Evolutionary conservation across 495 filamentous ascomycete genomes (phyloP).

Genomic region (Hypoxylon intermedium): DNA sequence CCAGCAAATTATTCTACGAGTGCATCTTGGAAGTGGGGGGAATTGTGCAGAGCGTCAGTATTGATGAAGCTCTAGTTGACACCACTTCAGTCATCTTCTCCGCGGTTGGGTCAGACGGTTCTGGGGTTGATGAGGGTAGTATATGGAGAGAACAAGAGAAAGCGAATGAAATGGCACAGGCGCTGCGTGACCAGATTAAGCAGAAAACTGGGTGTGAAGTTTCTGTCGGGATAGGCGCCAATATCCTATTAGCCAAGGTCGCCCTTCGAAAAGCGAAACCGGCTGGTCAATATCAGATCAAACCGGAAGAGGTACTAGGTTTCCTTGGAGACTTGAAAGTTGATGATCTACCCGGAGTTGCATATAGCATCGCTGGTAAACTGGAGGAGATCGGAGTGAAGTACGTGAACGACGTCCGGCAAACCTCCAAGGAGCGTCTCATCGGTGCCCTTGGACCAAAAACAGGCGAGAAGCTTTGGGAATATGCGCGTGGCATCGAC

Average conservation of each 20-base stretch:
- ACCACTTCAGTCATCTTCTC: conserved; percentile 70
- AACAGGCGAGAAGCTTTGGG: conserved; percentile 89
- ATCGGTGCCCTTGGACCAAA: conserved; percentile 80
- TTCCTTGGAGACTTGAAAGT: conserved; percentile 79
- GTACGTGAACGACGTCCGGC: conserved; percentile 80
- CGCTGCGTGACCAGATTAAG: conserved; percentile 72
- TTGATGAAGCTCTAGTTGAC: conserved; percentile 92
- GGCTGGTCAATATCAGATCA: conserved; percentile 82
- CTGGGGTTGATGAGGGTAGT: conserved; percentile 71
- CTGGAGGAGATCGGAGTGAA: conserved; percentile 87
- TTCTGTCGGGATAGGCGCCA: conserved; percentile 92
- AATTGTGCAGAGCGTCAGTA: conserved; percentile 91
- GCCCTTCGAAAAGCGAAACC: conserved; percentile 93
- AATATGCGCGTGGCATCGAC: conserved; percentile 91
- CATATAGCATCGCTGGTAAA: conserved; percentile 81
- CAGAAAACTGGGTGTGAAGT: conserved; percentile 81
- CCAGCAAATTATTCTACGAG: conserved; percentile 85
- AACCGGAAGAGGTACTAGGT: conserved; percentile 75
- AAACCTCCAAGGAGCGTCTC: conserved; percentile 75
- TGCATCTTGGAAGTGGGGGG: conserved; percentile 81
- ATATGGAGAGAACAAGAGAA: conserved; percentile 83
- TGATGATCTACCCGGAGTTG: conserved; percentile 84
- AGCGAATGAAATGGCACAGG: conserved; percentile 74
- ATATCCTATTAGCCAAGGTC: conserved; percentile 88
- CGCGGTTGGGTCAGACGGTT: conserved; percentile 71